A percentile compares a stretch with the other conserved stretches of the same genome.
phyloP scores from a whole-genome alignment of 176 grass and related monocot genomes.

The Aegilops longissima region DNA sequence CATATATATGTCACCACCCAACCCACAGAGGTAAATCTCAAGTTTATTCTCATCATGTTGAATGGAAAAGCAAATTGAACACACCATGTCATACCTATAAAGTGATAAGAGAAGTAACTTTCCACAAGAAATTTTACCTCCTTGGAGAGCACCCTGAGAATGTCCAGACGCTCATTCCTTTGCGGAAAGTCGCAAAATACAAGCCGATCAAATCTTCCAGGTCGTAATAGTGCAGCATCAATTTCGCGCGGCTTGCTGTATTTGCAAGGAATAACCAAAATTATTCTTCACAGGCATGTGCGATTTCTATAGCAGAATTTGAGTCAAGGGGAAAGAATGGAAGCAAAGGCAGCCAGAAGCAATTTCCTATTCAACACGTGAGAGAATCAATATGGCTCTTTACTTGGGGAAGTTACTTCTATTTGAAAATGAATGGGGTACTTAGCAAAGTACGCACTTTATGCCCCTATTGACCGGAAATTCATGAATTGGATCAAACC shows the following conservation, averaged over 20 bases:
- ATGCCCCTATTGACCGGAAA: neutral
- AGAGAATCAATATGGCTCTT: neutral
- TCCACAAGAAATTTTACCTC: slow-evolving; percentile 42
- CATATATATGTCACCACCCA: neutral
- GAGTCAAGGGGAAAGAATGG: neutral
- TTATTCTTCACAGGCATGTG: neutral
- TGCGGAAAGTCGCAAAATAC: slow-evolving; percentile 83
- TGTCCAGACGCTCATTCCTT: slow-evolving; percentile 74
- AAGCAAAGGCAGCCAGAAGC: neutral
- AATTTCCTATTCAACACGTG: neutral
- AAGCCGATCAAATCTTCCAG: slow-evolving; percentile 94
- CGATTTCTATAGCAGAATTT: neutral
- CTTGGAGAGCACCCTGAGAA: slow-evolving; percentile 64
- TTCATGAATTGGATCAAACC: neutral
- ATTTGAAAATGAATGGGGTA: neutral
- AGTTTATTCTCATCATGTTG: neutral
- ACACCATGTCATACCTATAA: neutral
- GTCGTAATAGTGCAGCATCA: slow-evolving; percentile 84
- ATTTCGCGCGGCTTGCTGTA: slow-evolving; percentile 78
- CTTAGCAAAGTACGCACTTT: neutral
- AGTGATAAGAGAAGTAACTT: neutral
- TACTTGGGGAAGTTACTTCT: neutral
- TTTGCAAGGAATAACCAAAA: neutral
- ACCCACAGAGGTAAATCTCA: neutral
- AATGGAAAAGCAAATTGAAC: neutral